phyloP scores from a whole-genome alignment of 2,329 filamentous ascomycete species.

The Drechslera avenae region DNA sequence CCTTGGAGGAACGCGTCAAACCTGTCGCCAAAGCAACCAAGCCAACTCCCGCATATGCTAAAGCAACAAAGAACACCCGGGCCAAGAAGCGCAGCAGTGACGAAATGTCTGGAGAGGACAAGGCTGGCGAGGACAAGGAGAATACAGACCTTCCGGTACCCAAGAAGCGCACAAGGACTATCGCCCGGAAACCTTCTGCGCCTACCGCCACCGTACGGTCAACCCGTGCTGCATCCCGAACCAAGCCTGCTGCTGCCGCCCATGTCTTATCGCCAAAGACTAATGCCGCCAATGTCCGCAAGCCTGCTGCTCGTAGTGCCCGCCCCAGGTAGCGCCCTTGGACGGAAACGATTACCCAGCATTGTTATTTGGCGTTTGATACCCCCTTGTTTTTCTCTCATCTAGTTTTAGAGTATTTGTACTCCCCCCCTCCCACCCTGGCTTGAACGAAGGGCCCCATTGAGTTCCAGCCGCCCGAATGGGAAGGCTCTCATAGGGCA shows the following conservation, averaged over 20 bases:
- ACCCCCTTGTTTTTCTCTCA: slow-evolving; percentile 7
- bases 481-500: slow-evolving; percentile 22
- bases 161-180: slow-evolving; percentile 27
- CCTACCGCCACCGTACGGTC: slow-evolving; percentile 20
- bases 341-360: slow-evolving; percentile 13
- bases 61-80: slow-evolving; percentile 17
- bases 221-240: slow-evolving; percentile 33
- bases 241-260: slow-evolving; percentile 16
- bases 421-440: slow-evolving; percentile 5
- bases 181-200: slow-evolving; percentile 13
- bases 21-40: slow-evolving; percentile 17
- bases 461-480: slow-evolving; percentile 21
- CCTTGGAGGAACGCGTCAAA: slow-evolving; percentile 13
- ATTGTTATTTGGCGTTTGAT: slow-evolving; percentile 22
- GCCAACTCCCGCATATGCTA: slow-evolving; percentile 9
- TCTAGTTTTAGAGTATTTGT: no score
- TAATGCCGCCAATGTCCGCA: slow-evolving; percentile 22
- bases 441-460: slow-evolving; percentile 19
- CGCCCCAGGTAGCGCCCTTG: slow-evolving; percentile 28
- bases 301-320: slow-evolving; percentile 25
- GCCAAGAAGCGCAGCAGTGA: slow-evolving; percentile 36
- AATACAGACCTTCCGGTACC: slow-evolving; percentile 30
- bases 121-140: slow-evolving; percentile 38
- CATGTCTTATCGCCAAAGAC: slow-evolving; percentile 35
- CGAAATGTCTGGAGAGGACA: slow-evolving; percentile 34